These are phyloP conservation scores for Aspergillus indologenus DNA, from an alignment of 495 filamentous ascomycete species.

Conservation along the genomic window DNA sequence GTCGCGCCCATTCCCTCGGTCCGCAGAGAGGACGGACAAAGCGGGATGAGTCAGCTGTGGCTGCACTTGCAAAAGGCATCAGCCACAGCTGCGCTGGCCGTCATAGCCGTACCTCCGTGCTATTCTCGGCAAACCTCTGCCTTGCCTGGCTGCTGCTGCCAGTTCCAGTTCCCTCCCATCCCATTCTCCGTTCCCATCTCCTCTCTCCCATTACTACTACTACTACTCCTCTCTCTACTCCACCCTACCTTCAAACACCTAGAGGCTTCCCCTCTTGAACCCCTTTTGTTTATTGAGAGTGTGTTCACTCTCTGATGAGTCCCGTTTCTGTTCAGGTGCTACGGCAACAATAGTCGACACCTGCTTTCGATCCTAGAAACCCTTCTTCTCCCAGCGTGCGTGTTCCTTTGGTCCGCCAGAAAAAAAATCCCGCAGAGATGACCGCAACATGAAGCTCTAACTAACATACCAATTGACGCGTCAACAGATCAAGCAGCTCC, in stretches of 20 bases:
- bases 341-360: conserved; percentile 48
- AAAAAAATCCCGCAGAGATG: conserved; percentile 25
- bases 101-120: conserved; percentile 22
- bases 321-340: conserved; percentile 42
- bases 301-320: conserved; percentile 47
- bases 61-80: conserved; percentile 1
- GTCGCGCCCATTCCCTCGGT: too few species aligned
- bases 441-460: conserved; percentile 1
- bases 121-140: conserved; percentile 18
- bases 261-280: conserved; percentile 6
- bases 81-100: conserved; percentile 19
- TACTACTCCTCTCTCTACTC: conserved; percentile 7
- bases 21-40: not conserved
- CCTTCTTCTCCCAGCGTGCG: conserved; percentile 18
- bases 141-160: too few species aligned
- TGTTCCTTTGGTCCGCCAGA: conserved; percentile 37
- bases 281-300: conserved; percentile 26
- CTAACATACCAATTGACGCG: conserved; percentile 15
- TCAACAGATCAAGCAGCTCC: not conserved
- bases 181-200: conserved; percentile 18
- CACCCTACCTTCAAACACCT: not conserved
- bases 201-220: conserved; percentile 12
- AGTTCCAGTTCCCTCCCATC: conserved; percentile 2
- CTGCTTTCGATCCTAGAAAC: conserved; percentile 31
- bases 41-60: conserved; percentile 16